Evolutionary conservation across 2,329 filamentous ascomycete species (phyloP).

Genomic region (Dryadomyces quercivorus): DNA sequence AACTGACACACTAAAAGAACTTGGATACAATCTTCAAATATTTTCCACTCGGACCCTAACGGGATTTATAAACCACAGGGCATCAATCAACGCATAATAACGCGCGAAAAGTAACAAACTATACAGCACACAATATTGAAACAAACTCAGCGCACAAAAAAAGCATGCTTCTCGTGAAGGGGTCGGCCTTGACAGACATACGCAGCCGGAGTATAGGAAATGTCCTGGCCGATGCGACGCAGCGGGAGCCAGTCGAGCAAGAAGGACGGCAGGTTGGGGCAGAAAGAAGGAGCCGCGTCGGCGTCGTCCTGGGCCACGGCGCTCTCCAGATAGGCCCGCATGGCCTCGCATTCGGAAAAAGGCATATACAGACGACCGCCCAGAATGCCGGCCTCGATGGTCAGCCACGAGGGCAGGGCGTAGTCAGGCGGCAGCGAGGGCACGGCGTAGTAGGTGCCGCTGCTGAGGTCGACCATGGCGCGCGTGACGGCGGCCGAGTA

Average conservation of each 20-base stretch:
- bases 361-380: conserved; percentile 49
- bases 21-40: no score
- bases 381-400: conserved; percentile 46
- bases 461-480: conserved; percentile 47
- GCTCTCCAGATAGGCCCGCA: conserved; percentile 21
- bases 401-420: conserved; percentile 37
- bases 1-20: no score
- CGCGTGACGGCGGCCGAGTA: conserved; percentile 50
- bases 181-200: conserved; percentile 39
- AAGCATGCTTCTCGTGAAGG: conserved; percentile 33
- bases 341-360: conserved; percentile 28
- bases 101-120: no score
- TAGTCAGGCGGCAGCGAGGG: conserved; percentile 30
- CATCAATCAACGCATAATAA: no score
- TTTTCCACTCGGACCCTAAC: no score
- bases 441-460: conserved; percentile 37
- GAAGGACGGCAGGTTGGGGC: not conserved
- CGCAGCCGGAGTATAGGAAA: conserved; percentile 45
- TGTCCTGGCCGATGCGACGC: conserved; percentile 41
- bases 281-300: conserved; percentile 9
- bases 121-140: no score
- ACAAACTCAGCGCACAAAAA: conserved; percentile 29
- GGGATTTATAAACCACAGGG: no score
- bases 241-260: conserved; percentile 45
- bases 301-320: not conserved